These are phyloP conservation scores for Kuraishia cidri DNA, from an alignment of 805 yeast genomes.

Conservation along the genomic window DNA sequence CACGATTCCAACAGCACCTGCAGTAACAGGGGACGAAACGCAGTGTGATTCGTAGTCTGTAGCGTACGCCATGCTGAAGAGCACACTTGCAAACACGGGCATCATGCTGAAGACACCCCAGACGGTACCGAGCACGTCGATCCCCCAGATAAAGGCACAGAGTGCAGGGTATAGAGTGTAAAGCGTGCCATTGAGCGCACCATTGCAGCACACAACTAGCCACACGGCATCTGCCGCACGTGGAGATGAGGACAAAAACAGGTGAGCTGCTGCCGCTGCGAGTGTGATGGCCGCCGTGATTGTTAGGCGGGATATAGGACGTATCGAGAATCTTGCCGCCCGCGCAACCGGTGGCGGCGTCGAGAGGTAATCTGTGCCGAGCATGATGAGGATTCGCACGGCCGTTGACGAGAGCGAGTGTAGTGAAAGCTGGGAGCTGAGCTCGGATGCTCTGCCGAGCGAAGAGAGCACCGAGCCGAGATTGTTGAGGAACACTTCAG, in stretches of 20 bases:
- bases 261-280: constrained; percentile 16
- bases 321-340: constrained; percentile 20
- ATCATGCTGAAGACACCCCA: constrained; percentile 89
- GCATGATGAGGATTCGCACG: constrained; percentile 60
- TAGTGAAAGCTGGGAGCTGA: constrained; percentile 37
- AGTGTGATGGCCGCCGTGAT: constrained; percentile 14
- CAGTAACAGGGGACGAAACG: no score
- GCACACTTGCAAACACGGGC: constrained; percentile 26
- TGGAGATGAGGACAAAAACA: constrained; percentile 18
- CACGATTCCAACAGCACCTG: constrained; percentile 7
- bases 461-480: constrained; percentile 48
- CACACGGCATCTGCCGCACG: constrained; percentile 10
- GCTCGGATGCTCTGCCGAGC: constrained; percentile 28
- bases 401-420: constrained; percentile 63
- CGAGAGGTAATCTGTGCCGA: constrained; percentile 53
- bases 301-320: constrained; percentile 21
- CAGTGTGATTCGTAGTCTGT: constrained; percentile 4
- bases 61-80: constrained; percentile 5
- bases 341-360: no score
- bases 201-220: constrained; percentile 14
- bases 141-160: constrained; percentile 77
- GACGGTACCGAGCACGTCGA: constrained; percentile 76
- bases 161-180: constrained; percentile 82
- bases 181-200: constrained; percentile 55
- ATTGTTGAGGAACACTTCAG: constrained; percentile 81